Conservation (phyloP, 2,329 filamentous ascomycete species). For the Cordyceps fumosorosea region DNA sequence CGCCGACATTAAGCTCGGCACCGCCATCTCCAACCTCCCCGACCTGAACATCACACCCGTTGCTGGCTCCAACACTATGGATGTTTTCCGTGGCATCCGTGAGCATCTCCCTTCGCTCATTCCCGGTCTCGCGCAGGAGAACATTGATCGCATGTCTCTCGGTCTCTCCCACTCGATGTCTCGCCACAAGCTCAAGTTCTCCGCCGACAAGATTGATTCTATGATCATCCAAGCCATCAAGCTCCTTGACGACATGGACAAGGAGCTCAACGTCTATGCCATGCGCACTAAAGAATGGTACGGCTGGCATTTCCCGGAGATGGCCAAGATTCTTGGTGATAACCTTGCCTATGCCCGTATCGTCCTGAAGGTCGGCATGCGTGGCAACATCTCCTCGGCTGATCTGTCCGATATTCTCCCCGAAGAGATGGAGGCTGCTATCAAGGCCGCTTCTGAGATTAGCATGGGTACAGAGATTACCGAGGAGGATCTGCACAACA, state of each 20-base stretch:
- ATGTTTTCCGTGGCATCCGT: slow-evolving; percentile 91
- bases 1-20: slow-evolving; percentile 85
- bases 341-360: slow-evolving; percentile 90
- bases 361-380: slow-evolving; percentile 83
- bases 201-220: slow-evolving; percentile 95
- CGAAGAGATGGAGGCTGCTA: slow-evolving; percentile 84
- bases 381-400: slow-evolving; percentile 66
- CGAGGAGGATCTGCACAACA: slow-evolving; percentile 86
- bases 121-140: slow-evolving; percentile 75
- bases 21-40: slow-evolving; percentile 86
- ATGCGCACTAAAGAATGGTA: slow-evolving; percentile 99
- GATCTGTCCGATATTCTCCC: slow-evolving; percentile 88
- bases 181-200: slow-evolving; percentile 97
- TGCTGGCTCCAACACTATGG: slow-evolving; percentile 54
- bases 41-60: slow-evolving; percentile 79
- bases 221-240: slow-evolving; percentile 99
- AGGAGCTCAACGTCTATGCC: slow-evolving; percentile 96
- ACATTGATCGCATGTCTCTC: slow-evolving; percentile 88
- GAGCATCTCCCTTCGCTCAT: slow-evolving; percentile 86
- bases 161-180: slow-evolving; percentile 96
- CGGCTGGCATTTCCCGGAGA: slow-evolving; percentile 98
- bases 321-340: slow-evolving; percentile 95
- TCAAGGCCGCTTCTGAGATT: slow-evolving; percentile 92
- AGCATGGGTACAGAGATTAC: slow-evolving; percentile 99
- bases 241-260: slow-evolving; percentile 91